Evolutionary conservation across 352 stramenopile genomes (phyloP), one percentile per base, ranked within the genome.

Genomic region (Globisporangium perplexum): DNA sequence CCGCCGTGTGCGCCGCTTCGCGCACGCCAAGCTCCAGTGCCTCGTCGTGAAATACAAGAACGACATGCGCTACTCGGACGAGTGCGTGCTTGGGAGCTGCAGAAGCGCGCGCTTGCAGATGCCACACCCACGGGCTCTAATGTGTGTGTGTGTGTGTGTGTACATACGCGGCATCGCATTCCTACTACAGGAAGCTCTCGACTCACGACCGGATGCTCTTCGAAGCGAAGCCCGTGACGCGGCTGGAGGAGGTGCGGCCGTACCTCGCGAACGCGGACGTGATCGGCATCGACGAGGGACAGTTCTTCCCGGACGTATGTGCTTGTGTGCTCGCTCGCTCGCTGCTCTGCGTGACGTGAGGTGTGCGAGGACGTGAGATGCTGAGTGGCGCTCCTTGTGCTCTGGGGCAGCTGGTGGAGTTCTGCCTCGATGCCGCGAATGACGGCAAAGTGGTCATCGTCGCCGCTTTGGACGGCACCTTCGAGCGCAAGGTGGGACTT

Each of bases 221-320:
- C 58, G 63, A 86, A 17, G 77, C 80, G 18, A 78, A 74, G 57
- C 69, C 83, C 1, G 77, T 90, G 53, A 71, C 81, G 47, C 68
- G 63, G 2, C 52, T 89, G 10, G 63, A 62, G 2, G 75, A 90
- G 55, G 72, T 88, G 51, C 72, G 74, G 23, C 56, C 74, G 28
- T 68, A 69, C 38, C 68, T 88, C 47, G 53, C 79, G 33, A 70
- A 86, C n/a, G 85, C 72, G 54, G 82, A 94, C 54, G 84, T 94
- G 33, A 91, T 94, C 50, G 82, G 78, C 46, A 90, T 94, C 50
- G 84, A 94, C 50, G 84, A 94, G 63, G 84, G 80, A 49, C 84
- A 94, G 63, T 94, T 94, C 64, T 93, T 91, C 62, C 71, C 77
- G 5, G 84, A 94, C 30, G 77, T 89, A 68, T 46, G 71, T 42